A percentile compares a stretch with the other conserved stretches of the same genome.
phyloP scores from a whole-genome alignment of 176 grass and related monocot species.

The Oryza glumipatula region DNA sequence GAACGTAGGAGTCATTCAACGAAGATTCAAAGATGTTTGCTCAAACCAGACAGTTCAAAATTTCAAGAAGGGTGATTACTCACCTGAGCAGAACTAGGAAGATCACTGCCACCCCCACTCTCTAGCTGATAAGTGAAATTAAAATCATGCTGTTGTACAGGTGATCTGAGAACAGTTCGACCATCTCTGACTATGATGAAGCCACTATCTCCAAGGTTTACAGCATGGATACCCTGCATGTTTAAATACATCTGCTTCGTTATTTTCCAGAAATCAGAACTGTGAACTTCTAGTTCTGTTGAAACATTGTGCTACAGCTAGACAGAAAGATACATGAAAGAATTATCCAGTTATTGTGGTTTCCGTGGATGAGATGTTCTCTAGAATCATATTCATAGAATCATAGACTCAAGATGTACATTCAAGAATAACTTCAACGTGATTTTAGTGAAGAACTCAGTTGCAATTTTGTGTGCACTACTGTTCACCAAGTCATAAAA shows the following conservation, averaged over 20 bases:
- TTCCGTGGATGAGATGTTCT: not conserved
- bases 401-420: not conserved
- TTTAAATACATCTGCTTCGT: not conserved
- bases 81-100: constrained; percentile 93
- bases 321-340: not conserved
- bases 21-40: not conserved
- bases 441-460: not conserved
- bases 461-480: not conserved
- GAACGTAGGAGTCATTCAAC: not conserved
- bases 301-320: not conserved
- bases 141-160: constrained; percentile 97
- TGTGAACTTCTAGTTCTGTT: constrained; percentile 2
- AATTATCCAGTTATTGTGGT: constrained; percentile 1
- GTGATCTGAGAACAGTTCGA: constrained; percentile 81
- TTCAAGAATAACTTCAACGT: not conserved
- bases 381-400: not conserved
- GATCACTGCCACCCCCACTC: constrained; percentile 90
- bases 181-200: constrained; percentile 92
- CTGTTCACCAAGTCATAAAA: not conserved
- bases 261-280: constrained; percentile 6
- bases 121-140: constrained; percentile 99
- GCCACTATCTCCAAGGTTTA: constrained; percentile 96
- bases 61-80: constrained; percentile 34
- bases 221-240: constrained; percentile 74
- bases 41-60: not conserved